These are phyloP conservation scores for Macrophomina pseudophaseolina DNA, from an alignment of 2,329 filamentous ascomycete genomes.

Conservation along the genomic window DNA sequence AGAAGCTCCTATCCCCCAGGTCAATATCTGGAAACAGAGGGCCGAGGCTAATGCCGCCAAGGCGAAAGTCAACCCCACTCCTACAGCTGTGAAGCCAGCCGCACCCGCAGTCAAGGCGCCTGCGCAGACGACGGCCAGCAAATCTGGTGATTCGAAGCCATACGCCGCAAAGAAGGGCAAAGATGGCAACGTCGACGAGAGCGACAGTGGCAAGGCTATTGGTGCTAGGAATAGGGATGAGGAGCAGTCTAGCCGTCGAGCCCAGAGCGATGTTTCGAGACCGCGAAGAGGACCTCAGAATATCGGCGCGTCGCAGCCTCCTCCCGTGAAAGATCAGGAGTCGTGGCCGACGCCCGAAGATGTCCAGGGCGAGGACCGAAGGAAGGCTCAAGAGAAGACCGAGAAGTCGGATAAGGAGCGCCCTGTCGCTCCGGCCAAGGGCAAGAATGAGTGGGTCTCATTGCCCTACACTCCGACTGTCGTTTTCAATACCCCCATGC, in stretches of 20 bases:
- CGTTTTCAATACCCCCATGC: constrained; percentile 83
- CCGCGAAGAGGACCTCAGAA: constrained; percentile 1
- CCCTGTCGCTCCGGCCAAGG: constrained; percentile 56
- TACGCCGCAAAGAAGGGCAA: constrained; percentile 36
- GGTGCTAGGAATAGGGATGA: constrained; percentile 36
- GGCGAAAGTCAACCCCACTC: constrained; percentile 38
- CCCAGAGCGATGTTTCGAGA: constrained; percentile 18
- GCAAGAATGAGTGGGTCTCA: constrained; percentile 84
- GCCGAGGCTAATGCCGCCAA: constrained; percentile 60
- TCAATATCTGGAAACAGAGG: constrained; percentile 88
- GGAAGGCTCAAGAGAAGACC: constrained; percentile 70
- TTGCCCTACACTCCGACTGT: constrained; percentile 84
- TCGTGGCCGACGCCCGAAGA: constrained; percentile 92
- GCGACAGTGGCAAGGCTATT: constrained; percentile 32
- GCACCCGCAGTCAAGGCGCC: constrained; percentile 18
- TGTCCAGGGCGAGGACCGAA: constrained; percentile 76
- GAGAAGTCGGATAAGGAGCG: constrained; percentile 66
- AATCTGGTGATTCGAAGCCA: constrained; percentile 22
- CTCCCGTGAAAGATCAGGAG: constrained; percentile 75
- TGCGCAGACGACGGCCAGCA: constrained; percentile 32
- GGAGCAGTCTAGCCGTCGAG: constrained; percentile 32
- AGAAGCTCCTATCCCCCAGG: constrained; percentile 79
- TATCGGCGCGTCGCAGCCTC: constrained; percentile 37
- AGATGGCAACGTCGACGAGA: constrained; percentile 5
- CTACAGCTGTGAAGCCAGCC: constrained; percentile 42